Base-by-base conservation (phyloP, 169 alveolate genomes). In the Babesia ovis region DNA sequence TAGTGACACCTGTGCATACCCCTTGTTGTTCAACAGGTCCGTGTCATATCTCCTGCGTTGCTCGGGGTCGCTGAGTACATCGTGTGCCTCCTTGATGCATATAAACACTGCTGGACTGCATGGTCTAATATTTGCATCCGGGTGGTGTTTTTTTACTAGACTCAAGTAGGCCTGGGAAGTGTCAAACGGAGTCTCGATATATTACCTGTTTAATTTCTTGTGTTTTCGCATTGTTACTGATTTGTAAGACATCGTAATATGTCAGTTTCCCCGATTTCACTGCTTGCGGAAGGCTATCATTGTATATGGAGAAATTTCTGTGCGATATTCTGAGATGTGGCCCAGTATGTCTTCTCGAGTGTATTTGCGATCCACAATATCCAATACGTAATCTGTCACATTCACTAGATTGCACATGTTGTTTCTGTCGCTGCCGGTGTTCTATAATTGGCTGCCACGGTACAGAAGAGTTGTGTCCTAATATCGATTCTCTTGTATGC, bases 31-130 rank as follows among this genome's bases (percentile, higher is more conserved):
- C n/a, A 14, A 8, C 46, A 39, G 14, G 46, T 14, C 46, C 8
- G 22, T 51, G 42, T 81, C 84, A 20, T 81, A 81, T 39, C 6
- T 25, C 35, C 34, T 73, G 32, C 89, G 42, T 32, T 62, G 29
- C 22, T 1, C 37, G 31, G 70, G 51, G 69, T 81, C 84, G 27
- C 31, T 50, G 14, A 81, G 55, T 2, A 34, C 41, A 11, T 81
- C 89, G 32, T 81, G 84, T 6, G 89, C 82, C 18, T 81, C 84
- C 73, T 72, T 81, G 73, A 81, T 81, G 35, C 75, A 51, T 3
- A 81, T 61, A 80, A 81, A 81, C 22, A 72, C 68, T 2, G 50
- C 32, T 16, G 53, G 62, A 29, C 75, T 64, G 58, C 68, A 70
- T 2, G 25, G 43, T 37, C 42, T 43, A 27, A 61, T 72, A 72